Evolutionary conservation across 2,329 filamentous ascomycete genomes (phyloP).

Genomic region (Plectosphaerella sp.): DNA sequence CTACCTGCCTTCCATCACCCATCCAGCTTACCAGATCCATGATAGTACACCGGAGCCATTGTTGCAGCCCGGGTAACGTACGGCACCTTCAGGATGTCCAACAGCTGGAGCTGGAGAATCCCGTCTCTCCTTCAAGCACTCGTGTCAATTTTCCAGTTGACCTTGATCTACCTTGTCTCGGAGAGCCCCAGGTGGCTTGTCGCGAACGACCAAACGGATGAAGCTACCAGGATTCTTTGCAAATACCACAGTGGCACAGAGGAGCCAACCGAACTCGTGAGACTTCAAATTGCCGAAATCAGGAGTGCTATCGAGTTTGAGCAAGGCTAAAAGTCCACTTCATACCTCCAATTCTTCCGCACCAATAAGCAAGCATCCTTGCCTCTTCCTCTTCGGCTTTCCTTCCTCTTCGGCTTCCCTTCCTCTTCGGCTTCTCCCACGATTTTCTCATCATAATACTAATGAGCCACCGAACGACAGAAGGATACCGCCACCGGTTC

Average conservation of each 20-base stretch:
- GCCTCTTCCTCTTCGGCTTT: background rate
- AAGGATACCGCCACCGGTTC: background rate
- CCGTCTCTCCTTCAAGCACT: constrained; percentile 19
- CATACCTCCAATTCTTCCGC: constrained; percentile 1
- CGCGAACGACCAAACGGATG: constrained; percentile 41
- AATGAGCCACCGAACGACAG: background rate
- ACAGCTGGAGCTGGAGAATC: constrained; percentile 21
- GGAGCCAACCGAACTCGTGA: constrained; percentile 1
- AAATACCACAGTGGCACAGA: constrained; percentile 41
- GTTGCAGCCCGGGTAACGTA: constrained; percentile 22
- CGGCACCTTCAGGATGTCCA: constrained; percentile 17
- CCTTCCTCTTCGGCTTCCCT: no score
- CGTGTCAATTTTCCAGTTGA: constrained; percentile 8
- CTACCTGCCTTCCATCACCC: background rate
- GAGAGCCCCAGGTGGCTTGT: constrained; percentile 58
- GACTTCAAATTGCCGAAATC: constrained; percentile 3
- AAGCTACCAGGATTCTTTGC: constrained; percentile 44
- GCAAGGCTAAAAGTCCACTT: background rate
- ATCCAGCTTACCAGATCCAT: background rate
- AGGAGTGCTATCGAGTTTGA: constrained; percentile 1
- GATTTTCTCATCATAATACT: background rate
- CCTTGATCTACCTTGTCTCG: constrained; percentile 45
- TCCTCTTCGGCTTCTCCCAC: no score
- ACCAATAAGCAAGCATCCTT: background rate
- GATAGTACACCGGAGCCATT: constrained; percentile 21